Conservation (phyloP, 2,329 filamentous ascomycete genomes). For the Thelonectria rubi region DNA sequence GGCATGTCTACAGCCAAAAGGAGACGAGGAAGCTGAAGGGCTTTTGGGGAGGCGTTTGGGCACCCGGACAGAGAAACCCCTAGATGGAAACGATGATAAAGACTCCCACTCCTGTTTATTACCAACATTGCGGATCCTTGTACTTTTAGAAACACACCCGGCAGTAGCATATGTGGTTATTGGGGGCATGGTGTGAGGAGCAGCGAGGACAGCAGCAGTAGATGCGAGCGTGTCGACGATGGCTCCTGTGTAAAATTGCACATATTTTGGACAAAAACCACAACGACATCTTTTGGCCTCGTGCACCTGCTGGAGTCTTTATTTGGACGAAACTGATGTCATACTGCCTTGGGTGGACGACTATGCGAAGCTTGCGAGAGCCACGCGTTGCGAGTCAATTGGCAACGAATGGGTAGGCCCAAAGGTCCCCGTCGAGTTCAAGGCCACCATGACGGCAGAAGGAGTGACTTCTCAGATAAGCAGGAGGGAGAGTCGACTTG, state of each 20-base stretch:
- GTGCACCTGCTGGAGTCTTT: background rate
- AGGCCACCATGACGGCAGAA: constrained; percentile 16
- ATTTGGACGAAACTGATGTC: constrained; percentile 18
- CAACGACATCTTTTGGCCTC: constrained; percentile 30
- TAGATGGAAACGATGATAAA: constrained; percentile 44
- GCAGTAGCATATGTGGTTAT: constrained; percentile 32
- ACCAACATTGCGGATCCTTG: constrained; percentile 37
- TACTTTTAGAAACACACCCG: constrained; percentile 43
- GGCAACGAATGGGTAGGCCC: background rate
- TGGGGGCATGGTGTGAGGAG: constrained; percentile 24
- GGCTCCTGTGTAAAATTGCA: constrained; percentile 40
- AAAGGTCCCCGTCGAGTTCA: background rate
- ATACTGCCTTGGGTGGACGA: constrained; percentile 4
- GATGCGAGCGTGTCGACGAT: constrained; percentile 30
- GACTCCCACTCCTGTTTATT: constrained; percentile 45
- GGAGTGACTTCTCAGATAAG: constrained; percentile 19
- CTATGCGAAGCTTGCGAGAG: background rate
- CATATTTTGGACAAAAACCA: too few relatives aligned
- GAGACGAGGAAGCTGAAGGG: constrained; percentile 22
- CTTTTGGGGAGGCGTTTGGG: constrained; percentile 42
- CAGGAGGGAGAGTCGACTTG: background rate
- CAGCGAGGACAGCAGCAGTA: constrained; percentile 19
- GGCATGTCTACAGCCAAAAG: background rate
- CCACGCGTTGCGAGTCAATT: background rate
- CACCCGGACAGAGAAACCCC: constrained; percentile 37